Conservation (phyloP, 257 asterid species). For the Galeopsis tetrahit region DNA sequence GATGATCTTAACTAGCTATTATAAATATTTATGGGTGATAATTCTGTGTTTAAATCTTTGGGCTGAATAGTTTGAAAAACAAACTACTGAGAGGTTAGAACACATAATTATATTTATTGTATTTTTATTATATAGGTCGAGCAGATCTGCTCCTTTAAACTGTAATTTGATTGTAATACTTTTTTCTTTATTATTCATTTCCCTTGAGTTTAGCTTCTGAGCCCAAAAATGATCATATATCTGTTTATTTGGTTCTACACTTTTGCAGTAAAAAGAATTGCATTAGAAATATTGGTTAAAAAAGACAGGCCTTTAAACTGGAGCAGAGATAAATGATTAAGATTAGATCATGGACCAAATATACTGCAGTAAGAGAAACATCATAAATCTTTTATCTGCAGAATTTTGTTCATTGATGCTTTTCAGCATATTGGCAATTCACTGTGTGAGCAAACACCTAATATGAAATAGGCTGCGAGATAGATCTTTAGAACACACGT, state of each 20-base stretch:
- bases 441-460: background rate
- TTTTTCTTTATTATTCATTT: background rate
- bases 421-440: background rate
- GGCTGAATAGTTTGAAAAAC: background rate
- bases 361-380: constrained; percentile 2
- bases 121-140: background rate
- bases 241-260: background rate
- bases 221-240: background rate
- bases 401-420: background rate
- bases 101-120: background rate
- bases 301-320: background rate
- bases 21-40: background rate
- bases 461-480: background rate
- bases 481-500: background rate
- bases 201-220: background rate
- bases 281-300: background rate
- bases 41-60: background rate
- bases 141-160: background rate
- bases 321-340: background rate
- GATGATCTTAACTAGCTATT: background rate
- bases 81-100: background rate
- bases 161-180: background rate
- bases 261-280: background rate
- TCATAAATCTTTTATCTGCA: constrained; percentile 2
- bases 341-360: background rate